Evolutionary conservation across 148 eudicot species (phyloP), one percentile per base, ranked within the genome.

Genomic region (Agrostemma githago): DNA sequence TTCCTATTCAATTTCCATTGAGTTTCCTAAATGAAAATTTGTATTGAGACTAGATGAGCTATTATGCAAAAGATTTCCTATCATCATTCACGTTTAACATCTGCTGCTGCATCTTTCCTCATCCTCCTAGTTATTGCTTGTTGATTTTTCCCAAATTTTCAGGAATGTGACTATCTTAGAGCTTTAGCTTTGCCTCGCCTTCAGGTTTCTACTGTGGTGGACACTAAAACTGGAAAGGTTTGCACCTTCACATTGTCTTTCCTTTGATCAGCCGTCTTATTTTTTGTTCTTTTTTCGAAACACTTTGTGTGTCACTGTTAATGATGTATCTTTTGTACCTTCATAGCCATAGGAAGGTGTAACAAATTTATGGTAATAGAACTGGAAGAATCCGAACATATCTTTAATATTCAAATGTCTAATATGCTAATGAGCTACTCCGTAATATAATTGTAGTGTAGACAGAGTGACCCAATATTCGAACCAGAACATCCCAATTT

Each of bases 151-250:
- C 72, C 58, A 11, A 74, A 62, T 75, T 79, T 78, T 73, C 81
- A 93, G 98, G 98, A 94, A 78, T 94, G 97, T 83, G 98, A 91
- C 80, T 91, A 94, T 82, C 92, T 94, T 38, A 90, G 90, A 85
- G 90, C 81, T 67, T 57, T 87, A 66, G 93, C 98, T 59, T 71
- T 57, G 78, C 98, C 98, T 60, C 98, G 93, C 78, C 97, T 94
- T 66, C 86, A 89, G 71, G 81, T 89, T 80, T 94, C 98, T 62
- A 94, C 97, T 34, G 97, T 94, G 66, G 97, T 94, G 74, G 98
- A 91, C 82, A 74, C 90, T 63, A 91, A 82, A 85, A 91, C 93
- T 59, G 98, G 98, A 78, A 91, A 94, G 98, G 98, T 94, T 70
- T 72, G 81, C 76, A 61, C 61, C 68, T 16, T 72, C 46, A 43